phyloP scores from a whole-genome alignment of 805 yeast genomes.

The Kuraishia hungarica region DNA sequence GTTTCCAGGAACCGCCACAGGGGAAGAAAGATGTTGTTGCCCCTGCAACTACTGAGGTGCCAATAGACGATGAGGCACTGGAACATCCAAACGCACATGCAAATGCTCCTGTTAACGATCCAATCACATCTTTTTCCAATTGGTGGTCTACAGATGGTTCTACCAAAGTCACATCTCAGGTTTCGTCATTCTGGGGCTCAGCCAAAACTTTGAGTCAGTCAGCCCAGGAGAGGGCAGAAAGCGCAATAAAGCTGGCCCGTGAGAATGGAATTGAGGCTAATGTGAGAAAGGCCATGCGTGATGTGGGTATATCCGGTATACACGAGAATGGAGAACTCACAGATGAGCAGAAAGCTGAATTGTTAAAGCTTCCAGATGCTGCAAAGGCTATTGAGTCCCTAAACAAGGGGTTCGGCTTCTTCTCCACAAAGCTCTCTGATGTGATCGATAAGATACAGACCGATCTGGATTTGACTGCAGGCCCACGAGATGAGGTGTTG shows the following conservation, averaged over 20 bases:
- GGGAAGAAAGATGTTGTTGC: background rate
- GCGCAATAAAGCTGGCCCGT: slow-evolving; percentile 40
- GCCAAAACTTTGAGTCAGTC: slow-evolving; percentile 33
- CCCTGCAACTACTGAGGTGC: background rate
- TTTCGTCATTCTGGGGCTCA: slow-evolving; percentile 61
- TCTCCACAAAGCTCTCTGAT: slow-evolving; percentile 22
- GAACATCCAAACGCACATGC: slow-evolving; percentile 2
- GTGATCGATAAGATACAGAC: slow-evolving; percentile 30
- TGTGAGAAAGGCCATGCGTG: slow-evolving; percentile 28
- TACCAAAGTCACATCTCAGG: slow-evolving; percentile 49
- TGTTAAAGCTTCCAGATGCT: slow-evolving; percentile 22
- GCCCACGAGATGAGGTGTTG: slow-evolving; percentile 41
- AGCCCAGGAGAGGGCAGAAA: slow-evolving; percentile 39
- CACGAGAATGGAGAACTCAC: slow-evolving; percentile 25
- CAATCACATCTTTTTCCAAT: slow-evolving; percentile 53
- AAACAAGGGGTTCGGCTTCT: slow-evolving; percentile 20
- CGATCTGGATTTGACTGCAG: slow-evolving; percentile 13
- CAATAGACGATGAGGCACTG: slow-evolving; percentile 1
- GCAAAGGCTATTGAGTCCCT: slow-evolving; percentile 27
- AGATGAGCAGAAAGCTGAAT: slow-evolving; percentile 15
- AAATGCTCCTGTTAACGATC: slow-evolving; percentile 35
- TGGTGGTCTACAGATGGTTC: slow-evolving; percentile 77
- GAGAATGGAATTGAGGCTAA: slow-evolving; percentile 23
- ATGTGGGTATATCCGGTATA: slow-evolving; percentile 30
- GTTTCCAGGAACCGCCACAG: background rate